A percentile compares a stretch with the other conserved stretches of the same genome.
phyloP scores from a whole-genome alignment of 805 yeast genomes.

The Saturnispora galanensis region DNA sequence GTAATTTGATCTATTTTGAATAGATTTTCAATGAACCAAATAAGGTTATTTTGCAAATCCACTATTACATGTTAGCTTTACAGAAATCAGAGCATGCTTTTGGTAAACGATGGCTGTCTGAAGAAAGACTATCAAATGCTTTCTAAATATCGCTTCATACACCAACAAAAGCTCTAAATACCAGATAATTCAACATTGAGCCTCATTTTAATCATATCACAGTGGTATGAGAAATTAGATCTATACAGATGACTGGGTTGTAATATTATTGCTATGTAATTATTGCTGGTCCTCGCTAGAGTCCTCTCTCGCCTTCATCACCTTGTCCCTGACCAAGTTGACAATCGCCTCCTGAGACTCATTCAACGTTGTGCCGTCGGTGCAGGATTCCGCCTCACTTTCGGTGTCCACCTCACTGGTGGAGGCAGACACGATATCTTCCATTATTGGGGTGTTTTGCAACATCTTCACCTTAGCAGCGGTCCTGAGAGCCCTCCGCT shows the following conservation, averaged over 20 bases:
- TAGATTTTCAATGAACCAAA: no score
- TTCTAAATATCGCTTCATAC: no score
- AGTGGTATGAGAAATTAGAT: neutral
- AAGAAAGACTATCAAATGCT: no score
- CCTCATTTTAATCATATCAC: no score
- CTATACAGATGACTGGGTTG: neutral
- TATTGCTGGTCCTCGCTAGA: no score
- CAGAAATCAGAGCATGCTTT: no score
- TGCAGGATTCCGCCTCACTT: constrained; percentile 17
- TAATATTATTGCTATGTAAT: neutral
- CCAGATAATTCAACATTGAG: no score
- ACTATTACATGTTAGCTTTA: no score
- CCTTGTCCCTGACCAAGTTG: constrained; percentile 5
- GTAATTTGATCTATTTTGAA: no score
- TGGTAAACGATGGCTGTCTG: no score
- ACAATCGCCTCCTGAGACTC: constrained; percentile 5
- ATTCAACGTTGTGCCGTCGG: constrained; percentile 9
- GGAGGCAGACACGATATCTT: constrained; percentile 32
- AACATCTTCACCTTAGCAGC: constrained; percentile 28
- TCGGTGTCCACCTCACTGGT: constrained; percentile 24
- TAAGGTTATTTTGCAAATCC: no score
- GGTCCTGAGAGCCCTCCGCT: constrained; percentile 29
- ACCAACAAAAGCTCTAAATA: no score
- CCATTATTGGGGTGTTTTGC: constrained; percentile 43
- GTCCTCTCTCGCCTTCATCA: constrained; percentile 2